Base-by-base conservation (phyloP, 805 yeast genomes). In the Starmerella vaccinii region DNA sequence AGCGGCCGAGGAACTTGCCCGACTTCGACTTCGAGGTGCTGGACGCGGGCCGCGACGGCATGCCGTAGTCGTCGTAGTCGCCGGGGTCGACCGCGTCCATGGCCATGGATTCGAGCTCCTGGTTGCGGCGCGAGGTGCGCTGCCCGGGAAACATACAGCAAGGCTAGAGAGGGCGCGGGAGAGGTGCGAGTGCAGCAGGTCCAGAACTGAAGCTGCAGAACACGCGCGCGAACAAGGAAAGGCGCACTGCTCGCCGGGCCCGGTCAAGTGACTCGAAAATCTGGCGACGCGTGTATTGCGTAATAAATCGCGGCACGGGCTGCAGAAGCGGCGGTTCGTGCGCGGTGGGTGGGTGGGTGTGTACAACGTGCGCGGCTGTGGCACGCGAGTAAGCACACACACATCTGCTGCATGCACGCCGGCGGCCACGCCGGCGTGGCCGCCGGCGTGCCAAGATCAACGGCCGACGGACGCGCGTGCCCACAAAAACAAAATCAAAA, bases 1-100 rank as follows among this genome's bases (percentile, higher is more conserved):
- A 41, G 13, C 45, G 32, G n/a, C 32, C 47, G 9, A 22, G 42
- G 21, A 41, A 34, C 13, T 27, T 41, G 45, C 45, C 24, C 8
- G 45, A 41, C 34, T 19, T 16, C 34, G 45, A 27, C 34, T 41
- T 41, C 22, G 45, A 16, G 10, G 45, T 34, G 16, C 30, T 18
- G 35, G 48, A 27, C 42, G 49, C 23, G 29, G 29, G 46, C 16
- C 46, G 38, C 21, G 46, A 27, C 10, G 63, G 63, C 52, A 60
- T 43, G 16, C 63, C 63, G 42, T 46, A 59, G 29, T 52, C 61
- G 54, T 60, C 63, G 47, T 40, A 59, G 10, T 51, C 56, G 30
- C 44, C 53, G 6, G 21, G 54, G n/a, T n/a, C 51, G 16, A 10
- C 37, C 12, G 50, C 29, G 15, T 33, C 45, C 16, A 49, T 23